Evolutionary conservation across 768 basidiomycete genomes (phyloP).

Genomic region (Phylloporus sp.): DNA sequence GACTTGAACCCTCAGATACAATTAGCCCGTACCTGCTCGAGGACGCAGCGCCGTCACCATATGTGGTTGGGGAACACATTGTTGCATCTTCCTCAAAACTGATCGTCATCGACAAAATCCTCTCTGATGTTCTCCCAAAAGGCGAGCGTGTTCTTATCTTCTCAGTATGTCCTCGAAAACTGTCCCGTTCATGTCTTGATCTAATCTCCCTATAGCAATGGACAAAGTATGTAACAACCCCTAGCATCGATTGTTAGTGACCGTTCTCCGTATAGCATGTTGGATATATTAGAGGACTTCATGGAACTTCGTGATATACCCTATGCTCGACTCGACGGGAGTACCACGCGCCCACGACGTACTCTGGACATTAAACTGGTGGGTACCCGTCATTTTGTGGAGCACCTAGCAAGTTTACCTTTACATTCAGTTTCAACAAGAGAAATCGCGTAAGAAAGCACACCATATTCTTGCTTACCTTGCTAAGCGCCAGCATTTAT

Average conservation of each 20-base stretch:
- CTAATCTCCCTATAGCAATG: constrained; percentile 48
- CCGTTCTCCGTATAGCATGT: constrained; percentile 44
- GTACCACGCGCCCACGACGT: constrained; percentile 49
- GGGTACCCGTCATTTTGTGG: constrained; percentile 7
- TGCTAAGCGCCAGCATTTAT: constrained; percentile 3
- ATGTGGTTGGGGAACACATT: constrained; percentile 50
- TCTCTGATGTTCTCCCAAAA: constrained; percentile 52
- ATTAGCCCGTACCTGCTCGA: constrained; percentile 51
- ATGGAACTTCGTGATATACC: constrained; percentile 54
- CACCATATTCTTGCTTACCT: not conserved
- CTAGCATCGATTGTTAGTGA: not conserved
- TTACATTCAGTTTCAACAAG: constrained; percentile 49
- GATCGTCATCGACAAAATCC: constrained; percentile 55
- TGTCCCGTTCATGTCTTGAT: not conserved
- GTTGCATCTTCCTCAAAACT: constrained; percentile 55
- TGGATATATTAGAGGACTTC: constrained; percentile 67
- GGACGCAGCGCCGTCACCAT: constrained; percentile 47
- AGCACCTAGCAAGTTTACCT: constrained; percentile 1
- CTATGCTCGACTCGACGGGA: constrained; percentile 61
- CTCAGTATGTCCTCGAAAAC: constrained; percentile 33
- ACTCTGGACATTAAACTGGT: constrained; percentile 56
- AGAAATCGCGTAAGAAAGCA: constrained; percentile 46
- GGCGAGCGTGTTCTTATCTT: constrained; percentile 67
- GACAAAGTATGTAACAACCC: constrained; percentile 39
- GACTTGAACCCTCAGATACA: constrained; percentile 2